phyloP scores from a whole-genome alignment of 257 asterid species.

The Capsicum baccatum region DNA sequence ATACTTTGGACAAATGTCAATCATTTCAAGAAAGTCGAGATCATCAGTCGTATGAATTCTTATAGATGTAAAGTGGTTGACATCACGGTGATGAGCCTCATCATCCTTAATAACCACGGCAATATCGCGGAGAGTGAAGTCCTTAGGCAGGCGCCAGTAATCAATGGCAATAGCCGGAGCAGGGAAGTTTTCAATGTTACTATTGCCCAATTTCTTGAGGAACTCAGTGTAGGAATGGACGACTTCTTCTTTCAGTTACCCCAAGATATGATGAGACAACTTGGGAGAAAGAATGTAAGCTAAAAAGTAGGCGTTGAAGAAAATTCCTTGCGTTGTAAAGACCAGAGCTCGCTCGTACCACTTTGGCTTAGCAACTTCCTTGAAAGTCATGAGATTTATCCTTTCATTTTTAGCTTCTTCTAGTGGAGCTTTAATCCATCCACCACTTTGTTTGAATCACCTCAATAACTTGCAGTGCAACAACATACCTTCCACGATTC shows the following conservation, averaged over 20 bases:
- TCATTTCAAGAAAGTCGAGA: not conserved
- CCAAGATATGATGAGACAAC: slow-evolving; percentile 70
- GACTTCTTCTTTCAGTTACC: slow-evolving; percentile 81
- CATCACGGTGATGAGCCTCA: slow-evolving; percentile 97
- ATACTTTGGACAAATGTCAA: not conserved
- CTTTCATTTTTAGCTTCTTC: slow-evolving; percentile 82
- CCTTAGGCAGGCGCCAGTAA: slow-evolving; percentile 72
- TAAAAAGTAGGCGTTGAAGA: slow-evolving; percentile 77
- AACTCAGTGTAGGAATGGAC: slow-evolving; percentile 71
- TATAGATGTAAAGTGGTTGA: slow-evolving; percentile 90
- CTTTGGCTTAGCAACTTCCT: slow-evolving; percentile 68
- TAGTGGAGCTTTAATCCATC: slow-evolving; percentile 66
- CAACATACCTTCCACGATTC: slow-evolving; percentile 77
- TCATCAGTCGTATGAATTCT: not conserved
- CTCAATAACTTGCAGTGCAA: slow-evolving; percentile 67
- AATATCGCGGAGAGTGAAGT: slow-evolving; percentile 79
- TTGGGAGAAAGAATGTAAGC: slow-evolving; percentile 64
- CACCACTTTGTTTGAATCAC: slow-evolving; percentile 71
- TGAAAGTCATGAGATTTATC: slow-evolving; percentile 81
- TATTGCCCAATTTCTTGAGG: slow-evolving; percentile 62
- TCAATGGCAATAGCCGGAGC: slow-evolving; percentile 95
- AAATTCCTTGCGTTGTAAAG: slow-evolving; percentile 68
- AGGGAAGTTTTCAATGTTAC: slow-evolving; percentile 72
- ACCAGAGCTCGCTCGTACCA: slow-evolving; percentile 78
- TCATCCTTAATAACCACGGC: slow-evolving; percentile 78